Evolutionary conservation across 108 stramenopile genomes (phyloP).

Genomic region (Nitzschia putrida): DNA sequence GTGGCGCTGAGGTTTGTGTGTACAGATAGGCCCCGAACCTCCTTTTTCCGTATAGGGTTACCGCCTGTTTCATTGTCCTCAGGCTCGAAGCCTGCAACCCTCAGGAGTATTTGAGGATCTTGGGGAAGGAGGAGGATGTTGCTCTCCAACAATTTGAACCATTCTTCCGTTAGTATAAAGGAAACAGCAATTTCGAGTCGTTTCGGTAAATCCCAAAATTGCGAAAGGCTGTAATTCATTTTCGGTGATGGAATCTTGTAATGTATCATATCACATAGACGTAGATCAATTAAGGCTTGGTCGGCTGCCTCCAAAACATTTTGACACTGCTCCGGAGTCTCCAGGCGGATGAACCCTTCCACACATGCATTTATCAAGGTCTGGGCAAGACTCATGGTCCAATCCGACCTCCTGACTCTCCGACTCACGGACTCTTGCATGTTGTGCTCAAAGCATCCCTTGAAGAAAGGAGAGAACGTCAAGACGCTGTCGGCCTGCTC

Average conservation of each 20-base stretch:
- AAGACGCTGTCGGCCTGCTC: slow-evolving; percentile 13
- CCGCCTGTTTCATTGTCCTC: too few species aligned
- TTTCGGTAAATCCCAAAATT: neutral
- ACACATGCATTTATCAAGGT: slow-evolving; percentile 16
- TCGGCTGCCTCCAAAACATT: slow-evolving; percentile 20
- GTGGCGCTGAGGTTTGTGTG: too few species aligned
- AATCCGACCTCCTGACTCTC: slow-evolving; percentile 22
- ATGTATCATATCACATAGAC: slow-evolving; percentile 19
- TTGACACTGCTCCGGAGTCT: slow-evolving; percentile 5
- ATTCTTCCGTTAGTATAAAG: slow-evolving; percentile 16
- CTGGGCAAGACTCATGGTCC: slow-evolving; percentile 16
- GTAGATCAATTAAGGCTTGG: slow-evolving; percentile 25
- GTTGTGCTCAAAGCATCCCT: slow-evolving; percentile 16
- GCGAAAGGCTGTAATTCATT: slow-evolving; percentile 1
- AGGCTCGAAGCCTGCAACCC: too few species aligned
- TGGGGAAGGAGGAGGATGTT: slow-evolving; percentile 9
- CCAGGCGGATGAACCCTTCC: slow-evolving; percentile 15
- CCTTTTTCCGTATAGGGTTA: too few species aligned
- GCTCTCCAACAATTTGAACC: slow-evolving; percentile 22
- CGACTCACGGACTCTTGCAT: slow-evolving; percentile 6
- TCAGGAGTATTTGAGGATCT: too few species aligned
- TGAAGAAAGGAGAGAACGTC: slow-evolving; percentile 16
- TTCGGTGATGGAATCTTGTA: slow-evolving; percentile 15
- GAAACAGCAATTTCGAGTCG: slow-evolving; percentile 5
- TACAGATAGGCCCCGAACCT: too few species aligned